Conservation (phyloP, 805 yeast genomes). For the Wickerhamomyces queroliae region DNA sequence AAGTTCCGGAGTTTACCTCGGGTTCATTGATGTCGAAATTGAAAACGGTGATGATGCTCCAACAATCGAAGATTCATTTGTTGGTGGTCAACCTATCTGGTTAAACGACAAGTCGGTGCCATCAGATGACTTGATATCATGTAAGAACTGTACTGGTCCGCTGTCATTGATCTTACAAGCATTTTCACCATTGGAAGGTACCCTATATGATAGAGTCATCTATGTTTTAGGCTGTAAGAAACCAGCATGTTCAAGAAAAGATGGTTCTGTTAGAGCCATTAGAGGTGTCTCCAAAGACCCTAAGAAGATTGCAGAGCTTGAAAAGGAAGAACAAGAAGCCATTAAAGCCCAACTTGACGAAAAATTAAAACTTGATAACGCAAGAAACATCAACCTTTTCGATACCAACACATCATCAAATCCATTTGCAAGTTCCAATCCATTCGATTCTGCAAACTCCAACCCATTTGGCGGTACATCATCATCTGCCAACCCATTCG, state of each 20-base stretch:
- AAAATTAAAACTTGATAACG: slow-evolving; percentile 35
- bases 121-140: slow-evolving; percentile 41
- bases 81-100: slow-evolving; percentile 82
- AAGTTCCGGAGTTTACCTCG: slow-evolving; percentile 44
- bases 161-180: slow-evolving; percentile 76
- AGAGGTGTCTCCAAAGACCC: slow-evolving; percentile 70
- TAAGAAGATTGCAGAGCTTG: slow-evolving; percentile 32
- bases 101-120: slow-evolving; percentile 57
- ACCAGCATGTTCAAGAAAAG: slow-evolving; percentile 57
- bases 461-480: slow-evolving; percentile 39
- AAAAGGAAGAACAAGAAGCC: slow-evolving; percentile 33
- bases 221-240: slow-evolving; percentile 75
- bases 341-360: slow-evolving; percentile 36
- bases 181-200: slow-evolving; percentile 67
- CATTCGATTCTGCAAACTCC: slow-evolving; percentile 26
- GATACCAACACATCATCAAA: slow-evolving; percentile 26
- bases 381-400: slow-evolving; percentile 28
- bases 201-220: slow-evolving; percentile 72
- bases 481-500: slow-evolving; percentile 21
- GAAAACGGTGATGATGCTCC: slow-evolving; percentile 39
- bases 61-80: slow-evolving; percentile 59
- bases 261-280: slow-evolving; percentile 69
- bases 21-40: slow-evolving; percentile 59
- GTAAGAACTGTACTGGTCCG: slow-evolving; percentile 57
- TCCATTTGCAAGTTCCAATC: slow-evolving; percentile 19